Evolutionary conservation across 2,329 filamentous ascomycete genomes (phyloP).

Genomic region (Cordyceps cateniannulata): DNA sequence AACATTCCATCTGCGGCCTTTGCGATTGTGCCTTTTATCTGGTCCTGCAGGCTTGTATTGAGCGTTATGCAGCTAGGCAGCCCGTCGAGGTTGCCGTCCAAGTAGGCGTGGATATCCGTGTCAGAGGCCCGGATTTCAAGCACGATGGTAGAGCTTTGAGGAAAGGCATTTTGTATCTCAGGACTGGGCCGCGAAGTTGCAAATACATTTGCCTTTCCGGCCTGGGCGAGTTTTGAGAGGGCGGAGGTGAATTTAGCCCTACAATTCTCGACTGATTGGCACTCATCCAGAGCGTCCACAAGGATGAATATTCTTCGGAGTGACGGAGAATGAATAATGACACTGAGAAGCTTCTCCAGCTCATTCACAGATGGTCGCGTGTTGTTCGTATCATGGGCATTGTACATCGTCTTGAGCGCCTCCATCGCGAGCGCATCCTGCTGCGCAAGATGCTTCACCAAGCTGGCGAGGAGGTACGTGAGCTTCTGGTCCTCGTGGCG

Average conservation of each 20-base stretch:
- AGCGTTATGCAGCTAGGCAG: conserved; percentile 2
- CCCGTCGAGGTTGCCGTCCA: neutral
- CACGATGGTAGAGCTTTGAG: fast-evolving
- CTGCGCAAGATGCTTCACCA: conserved; percentile 33
- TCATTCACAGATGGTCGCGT: neutral
- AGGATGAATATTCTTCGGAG: conserved; percentile 15
- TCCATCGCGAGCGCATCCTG: conserved; percentile 19
- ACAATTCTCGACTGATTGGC: neutral
- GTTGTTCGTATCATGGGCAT: neutral
- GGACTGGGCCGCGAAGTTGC: conserved; percentile 20
- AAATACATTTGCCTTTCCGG: conserved; percentile 13
- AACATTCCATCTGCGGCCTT: conserved; percentile 12
- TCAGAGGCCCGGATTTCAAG: conserved; percentile 16
- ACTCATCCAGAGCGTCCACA: conserved; percentile 24
- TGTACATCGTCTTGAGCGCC: neutral
- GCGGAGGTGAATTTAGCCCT: neutral
- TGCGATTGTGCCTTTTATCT: conserved; percentile 11
- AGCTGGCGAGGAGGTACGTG: conserved; percentile 23
- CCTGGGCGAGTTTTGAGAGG: conserved; percentile 10
- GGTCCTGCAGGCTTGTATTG: conserved; percentile 8
- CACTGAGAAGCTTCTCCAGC: neutral
- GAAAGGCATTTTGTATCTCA: conserved; percentile 11
- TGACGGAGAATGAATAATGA: neutral
- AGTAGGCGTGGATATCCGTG: conserved; percentile 15
- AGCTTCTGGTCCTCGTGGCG: conserved; percentile 30